Conservation (phyloP, 345 rosid species). For the Microcos paniculata region DNA sequence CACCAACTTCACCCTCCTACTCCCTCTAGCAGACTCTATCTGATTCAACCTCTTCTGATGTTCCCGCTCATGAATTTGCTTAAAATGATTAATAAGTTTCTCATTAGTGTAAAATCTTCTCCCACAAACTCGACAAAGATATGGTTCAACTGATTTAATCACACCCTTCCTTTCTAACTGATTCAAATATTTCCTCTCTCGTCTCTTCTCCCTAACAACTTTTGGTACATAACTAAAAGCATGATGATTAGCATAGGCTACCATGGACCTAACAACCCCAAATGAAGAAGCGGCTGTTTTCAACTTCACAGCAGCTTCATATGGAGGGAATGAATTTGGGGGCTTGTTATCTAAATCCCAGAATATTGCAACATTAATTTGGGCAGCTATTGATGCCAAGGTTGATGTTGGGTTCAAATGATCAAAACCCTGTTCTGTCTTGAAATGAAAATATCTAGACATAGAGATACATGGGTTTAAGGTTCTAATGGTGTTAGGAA, state of each 20-base stretch:
- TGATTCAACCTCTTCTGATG: conserved; percentile 76
- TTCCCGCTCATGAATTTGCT: conserved; percentile 80
- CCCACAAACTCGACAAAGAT: conserved; percentile 74
- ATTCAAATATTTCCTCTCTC: conserved; percentile 53
- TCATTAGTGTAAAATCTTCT: conserved; percentile 69
- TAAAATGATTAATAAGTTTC: conserved; percentile 69
- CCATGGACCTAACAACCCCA: conserved; percentile 58
- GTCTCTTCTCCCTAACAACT: conserved; percentile 56
- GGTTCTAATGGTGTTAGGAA: conserved; percentile 14
- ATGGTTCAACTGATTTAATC: conserved; percentile 53
- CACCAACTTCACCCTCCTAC: conserved; percentile 67
- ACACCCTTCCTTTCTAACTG: conserved; percentile 62
- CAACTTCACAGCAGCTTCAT: conserved; percentile 73
- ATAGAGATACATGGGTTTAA: conserved; percentile 19
- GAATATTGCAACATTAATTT: conserved; percentile 56
- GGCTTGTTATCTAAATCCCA: conserved; percentile 93
- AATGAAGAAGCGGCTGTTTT: conserved; percentile 58
- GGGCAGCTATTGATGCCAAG: conserved; percentile 22
- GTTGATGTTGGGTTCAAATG: conserved; percentile 29
- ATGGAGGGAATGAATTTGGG: conserved; percentile 62
- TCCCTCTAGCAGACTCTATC: conserved; percentile 79
- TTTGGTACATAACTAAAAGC: conserved; percentile 61
- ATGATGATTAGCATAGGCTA: conserved; percentile 71
- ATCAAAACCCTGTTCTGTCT: conserved; percentile 24
- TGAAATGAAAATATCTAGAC: conserved; percentile 23